phyloP scores from a whole-genome alignment of 192 early-diverging fungal species.

The Backusella macrospora region DNA sequence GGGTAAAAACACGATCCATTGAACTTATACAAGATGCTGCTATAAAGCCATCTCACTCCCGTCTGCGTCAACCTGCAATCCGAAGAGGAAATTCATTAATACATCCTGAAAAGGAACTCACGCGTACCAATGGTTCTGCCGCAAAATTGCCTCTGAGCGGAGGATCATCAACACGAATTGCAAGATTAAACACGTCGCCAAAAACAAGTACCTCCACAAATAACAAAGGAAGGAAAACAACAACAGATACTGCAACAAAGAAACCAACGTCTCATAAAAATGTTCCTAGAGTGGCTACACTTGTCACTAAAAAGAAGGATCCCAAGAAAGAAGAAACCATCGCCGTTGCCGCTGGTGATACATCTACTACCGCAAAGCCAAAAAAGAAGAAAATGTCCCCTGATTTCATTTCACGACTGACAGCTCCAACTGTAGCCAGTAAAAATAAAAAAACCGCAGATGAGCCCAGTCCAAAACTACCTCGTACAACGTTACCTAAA shows the following conservation, averaged over 20 bases:
- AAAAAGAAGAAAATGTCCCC: slow-evolving; percentile 12
- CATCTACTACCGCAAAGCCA: not conserved
- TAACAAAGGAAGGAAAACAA: not conserved
- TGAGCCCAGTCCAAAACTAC: not conserved
- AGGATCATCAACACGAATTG: not conserved
- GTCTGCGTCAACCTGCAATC: not conserved
- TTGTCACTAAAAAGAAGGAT: no score
- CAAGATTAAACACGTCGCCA: not conserved
- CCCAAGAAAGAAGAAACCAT: no score
- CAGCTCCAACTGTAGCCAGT: not conserved
- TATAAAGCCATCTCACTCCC: not conserved
- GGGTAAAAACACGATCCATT: not conserved
- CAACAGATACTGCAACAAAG: no score
- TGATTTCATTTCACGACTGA: slow-evolving; percentile 11
- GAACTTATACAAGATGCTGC: not conserved
- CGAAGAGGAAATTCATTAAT: slow-evolving; percentile 12
- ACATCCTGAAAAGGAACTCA: slow-evolving; percentile 1
- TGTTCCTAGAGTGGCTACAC: no score
- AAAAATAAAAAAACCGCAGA: not conserved
- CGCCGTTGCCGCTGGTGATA: not conserved
- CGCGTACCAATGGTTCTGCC: not conserved
- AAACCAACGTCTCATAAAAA: not conserved
- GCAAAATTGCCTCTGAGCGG: not conserved
- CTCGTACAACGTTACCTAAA: not conserved
- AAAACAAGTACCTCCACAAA: no score